These are phyloP conservation scores for Xylaria sp. DNA, from an alignment of 2,329 filamentous ascomycete species.

Conservation along the genomic window DNA sequence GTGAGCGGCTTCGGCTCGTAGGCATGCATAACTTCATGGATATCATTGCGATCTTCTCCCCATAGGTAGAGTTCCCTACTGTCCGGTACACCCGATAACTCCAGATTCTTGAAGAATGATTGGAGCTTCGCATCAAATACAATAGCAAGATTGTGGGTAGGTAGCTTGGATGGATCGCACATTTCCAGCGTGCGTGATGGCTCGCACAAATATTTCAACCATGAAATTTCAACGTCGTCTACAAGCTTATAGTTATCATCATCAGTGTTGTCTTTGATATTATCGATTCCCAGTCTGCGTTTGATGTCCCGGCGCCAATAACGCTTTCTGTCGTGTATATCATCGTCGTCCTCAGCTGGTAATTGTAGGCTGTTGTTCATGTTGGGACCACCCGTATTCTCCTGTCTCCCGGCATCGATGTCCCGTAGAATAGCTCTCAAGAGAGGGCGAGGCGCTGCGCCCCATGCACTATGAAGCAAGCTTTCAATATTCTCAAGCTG, in stretches of 20 bases:
- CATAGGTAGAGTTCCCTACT: slow-evolving; percentile 28
- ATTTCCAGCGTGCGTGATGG: slow-evolving; percentile 46
- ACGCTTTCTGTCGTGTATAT: slow-evolving; percentile 23
- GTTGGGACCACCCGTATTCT: slow-evolving; percentile 17
- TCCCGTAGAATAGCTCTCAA: slow-evolving; percentile 45
- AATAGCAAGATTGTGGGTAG: slow-evolving; percentile 42
- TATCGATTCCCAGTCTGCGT: slow-evolving; percentile 33
- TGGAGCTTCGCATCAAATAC: slow-evolving; percentile 48
- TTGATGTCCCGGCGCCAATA: slow-evolving; percentile 41
- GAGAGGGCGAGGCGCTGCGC: slow-evolving; percentile 42
- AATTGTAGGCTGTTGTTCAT: slow-evolving; percentile 4
- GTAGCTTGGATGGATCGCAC: slow-evolving; percentile 43
- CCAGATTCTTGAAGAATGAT: slow-evolving; percentile 39
- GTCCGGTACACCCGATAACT: slow-evolving; percentile 26
- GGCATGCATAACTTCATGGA: background rate
- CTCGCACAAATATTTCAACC: slow-evolving; percentile 45
- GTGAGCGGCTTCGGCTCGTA: slow-evolving; percentile 32
- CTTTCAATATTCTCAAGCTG: slow-evolving; percentile 43
- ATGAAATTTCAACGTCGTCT: slow-evolving; percentile 44
- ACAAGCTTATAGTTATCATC: slow-evolving; percentile 35
- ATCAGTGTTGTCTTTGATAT: slow-evolving; percentile 14
- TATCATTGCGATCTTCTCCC: slow-evolving; percentile 18
- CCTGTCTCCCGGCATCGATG: slow-evolving; percentile 41
- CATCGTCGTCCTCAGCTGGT: slow-evolving; percentile 19
- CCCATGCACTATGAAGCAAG: slow-evolving; percentile 36